Base-by-base conservation (phyloP, 2,329 filamentous ascomycete genomes). In the Podosphaera xanthii region DNA sequence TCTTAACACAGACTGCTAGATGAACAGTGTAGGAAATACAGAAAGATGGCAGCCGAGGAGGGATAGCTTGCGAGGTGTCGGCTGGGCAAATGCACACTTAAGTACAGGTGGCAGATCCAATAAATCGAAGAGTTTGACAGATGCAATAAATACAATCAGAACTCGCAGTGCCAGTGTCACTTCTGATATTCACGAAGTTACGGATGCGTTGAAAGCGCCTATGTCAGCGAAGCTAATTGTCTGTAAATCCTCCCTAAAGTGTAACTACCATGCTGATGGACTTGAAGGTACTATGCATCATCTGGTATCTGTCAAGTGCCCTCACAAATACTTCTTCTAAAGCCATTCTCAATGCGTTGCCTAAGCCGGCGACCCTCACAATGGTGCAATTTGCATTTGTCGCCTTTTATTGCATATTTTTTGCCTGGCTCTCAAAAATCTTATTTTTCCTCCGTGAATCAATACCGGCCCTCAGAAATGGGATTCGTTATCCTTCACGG, bases 311-410 rank as follows among this genome's bases (percentile, higher is more conserved):
- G 70, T 94, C 90, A 33, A 97, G 91, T 50, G 92, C 94, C 62
- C 75, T 97, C 65, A 96, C 92, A 62, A 98, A 97, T 70, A 96
- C 92, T 1, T 97, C 92, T 33, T 96, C 92, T 58, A 98, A 98
- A 73, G 87, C 91, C 22, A 98, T 98, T 68, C 77, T 97, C 62
- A 96, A 88, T 65, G 86, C 87, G 50, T 87, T 96, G 64, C 82
- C 87, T 60, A 92, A 88, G 71, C 91, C 91, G 1, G 86, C 92
- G 38, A 96, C 91, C 30, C 78, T 97, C 66, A 97, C 91, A 1
- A 77, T 95, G 60, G 77, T 95, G 58, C 92, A 98, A 75, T 98
- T 98, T 72, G 85, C 82, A 60, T 90, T 96, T 67, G 91, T 98
- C 48, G 87, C 87, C 9, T 81, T 83, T 59, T 92, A 89, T 76